A percentile compares a stretch with the other conserved stretches of the same genome.
phyloP scores from a whole-genome alignment of 257 asterid species.

The Ocimum tenuiflorum region DNA sequence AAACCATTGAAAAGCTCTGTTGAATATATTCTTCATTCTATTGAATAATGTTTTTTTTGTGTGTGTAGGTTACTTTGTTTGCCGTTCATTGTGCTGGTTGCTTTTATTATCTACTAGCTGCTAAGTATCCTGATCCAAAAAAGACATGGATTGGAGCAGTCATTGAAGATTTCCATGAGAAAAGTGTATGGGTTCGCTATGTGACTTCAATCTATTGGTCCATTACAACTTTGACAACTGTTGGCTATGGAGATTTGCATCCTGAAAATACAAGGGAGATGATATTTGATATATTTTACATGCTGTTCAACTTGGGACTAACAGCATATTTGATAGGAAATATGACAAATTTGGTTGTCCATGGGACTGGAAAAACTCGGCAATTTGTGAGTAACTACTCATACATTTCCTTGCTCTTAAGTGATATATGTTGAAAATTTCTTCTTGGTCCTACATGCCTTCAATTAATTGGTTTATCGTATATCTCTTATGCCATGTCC shows the following conservation, averaged over 20 bases:
- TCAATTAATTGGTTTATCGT: not conserved
- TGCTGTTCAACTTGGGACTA: slow-evolving; percentile 88
- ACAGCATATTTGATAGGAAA: slow-evolving; percentile 92
- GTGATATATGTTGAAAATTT: not conserved
- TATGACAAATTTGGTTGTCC: slow-evolving; percentile 94
- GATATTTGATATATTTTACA: slow-evolving; percentile 72
- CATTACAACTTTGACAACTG: slow-evolving; percentile 87
- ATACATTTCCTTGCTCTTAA: not conserved
- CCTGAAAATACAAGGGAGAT: slow-evolving; percentile 80
- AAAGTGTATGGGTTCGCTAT: slow-evolving; percentile 72
- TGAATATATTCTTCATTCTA: not conserved
- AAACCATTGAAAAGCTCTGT: not conserved
- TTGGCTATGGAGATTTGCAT: slow-evolving; percentile 94
- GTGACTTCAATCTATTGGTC: slow-evolving; percentile 88
- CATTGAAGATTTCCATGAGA: slow-evolving; percentile 42
- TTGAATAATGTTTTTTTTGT: slow-evolving; percentile 1
- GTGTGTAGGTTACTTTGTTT: slow-evolving; percentile 81
- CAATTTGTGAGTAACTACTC: slow-evolving; percentile 55
- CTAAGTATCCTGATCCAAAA: slow-evolving; percentile 43
- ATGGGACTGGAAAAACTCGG: slow-evolving; percentile 81
- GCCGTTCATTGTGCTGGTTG: slow-evolving; percentile 96
- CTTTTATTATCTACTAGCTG: slow-evolving; percentile 82
- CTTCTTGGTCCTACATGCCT: not conserved
- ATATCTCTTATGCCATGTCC: not conserved
- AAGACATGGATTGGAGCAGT: slow-evolving; percentile 87